These are phyloP conservation scores for Leptodontidium sp. DNA, from an alignment of 2,329 filamentous ascomycete species.

Conservation along the genomic window DNA sequence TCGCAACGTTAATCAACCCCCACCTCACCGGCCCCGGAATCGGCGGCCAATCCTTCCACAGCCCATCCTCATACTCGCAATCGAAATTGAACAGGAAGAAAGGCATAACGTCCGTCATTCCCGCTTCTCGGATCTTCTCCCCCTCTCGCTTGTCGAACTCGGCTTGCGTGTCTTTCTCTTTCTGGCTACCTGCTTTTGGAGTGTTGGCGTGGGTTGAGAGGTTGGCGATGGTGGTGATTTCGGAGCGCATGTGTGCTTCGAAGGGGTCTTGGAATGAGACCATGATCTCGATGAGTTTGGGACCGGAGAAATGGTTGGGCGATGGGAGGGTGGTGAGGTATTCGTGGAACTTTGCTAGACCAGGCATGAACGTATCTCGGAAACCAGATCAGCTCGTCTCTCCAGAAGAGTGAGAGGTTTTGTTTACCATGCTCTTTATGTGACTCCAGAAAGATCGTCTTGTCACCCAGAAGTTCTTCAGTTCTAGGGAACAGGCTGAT, in stretches of 20 bases:
- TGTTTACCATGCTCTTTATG: slow-evolving; percentile 62
- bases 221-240: slow-evolving; percentile 21
- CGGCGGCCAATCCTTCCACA: slow-evolving; percentile 70
- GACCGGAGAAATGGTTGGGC: slow-evolving; percentile 54
- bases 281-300: slow-evolving; percentile 59
- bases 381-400: background rate
- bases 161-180: slow-evolving; percentile 15
- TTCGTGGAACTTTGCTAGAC: slow-evolving; percentile 59
- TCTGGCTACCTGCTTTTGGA: slow-evolving; percentile 12
- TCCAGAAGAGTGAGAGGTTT: background rate
- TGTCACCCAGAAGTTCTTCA: slow-evolving; percentile 56
- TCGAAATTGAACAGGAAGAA: slow-evolving; percentile 73
- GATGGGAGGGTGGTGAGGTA: slow-evolving; percentile 57
- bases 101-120: slow-evolving; percentile 65
- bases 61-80: slow-evolving; percentile 63
- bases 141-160: slow-evolving; percentile 60
- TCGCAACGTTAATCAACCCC: slow-evolving; percentile 66
- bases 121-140: slow-evolving; percentile 65
- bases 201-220: slow-evolving; percentile 17
- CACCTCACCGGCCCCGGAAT: slow-evolving; percentile 68
- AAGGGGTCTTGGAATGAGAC: slow-evolving; percentile 59
- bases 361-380: slow-evolving; percentile 58
- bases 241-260: slow-evolving; percentile 58
- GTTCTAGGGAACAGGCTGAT: slow-evolving; percentile 62
- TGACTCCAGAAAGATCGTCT: slow-evolving; percentile 59